Conservation (phyloP, 2,329 filamentous ascomycete species). For the Pestalotiopsis sp. region DNA sequence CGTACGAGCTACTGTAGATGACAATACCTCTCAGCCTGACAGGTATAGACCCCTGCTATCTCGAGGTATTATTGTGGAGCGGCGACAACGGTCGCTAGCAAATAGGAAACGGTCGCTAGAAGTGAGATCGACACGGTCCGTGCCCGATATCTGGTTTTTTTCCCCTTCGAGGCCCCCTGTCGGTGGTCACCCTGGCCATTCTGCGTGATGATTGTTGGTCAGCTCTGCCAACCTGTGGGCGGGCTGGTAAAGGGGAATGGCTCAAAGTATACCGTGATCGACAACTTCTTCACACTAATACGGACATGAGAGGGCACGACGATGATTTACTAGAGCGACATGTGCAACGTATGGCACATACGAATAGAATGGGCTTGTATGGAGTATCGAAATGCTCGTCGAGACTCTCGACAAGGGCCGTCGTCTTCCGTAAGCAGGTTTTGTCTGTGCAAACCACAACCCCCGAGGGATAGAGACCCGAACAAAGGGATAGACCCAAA, state of each 20-base stretch:
- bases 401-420: background rate
- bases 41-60: conserved; percentile 5
- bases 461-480: background rate
- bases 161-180: background rate
- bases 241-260: background rate
- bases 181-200: background rate
- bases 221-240: background rate
- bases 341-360: too few species aligned
- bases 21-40: conserved; percentile 4
- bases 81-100: background rate
- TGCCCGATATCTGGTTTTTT: background rate
- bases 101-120: conserved; percentile 4
- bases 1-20: background rate
- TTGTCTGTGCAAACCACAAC: too few species aligned
- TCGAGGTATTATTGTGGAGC: conserved; percentile 1
- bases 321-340: too few species aligned
- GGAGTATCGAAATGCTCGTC: background rate
- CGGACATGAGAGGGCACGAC: too few species aligned
- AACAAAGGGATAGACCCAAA: background rate
- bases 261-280: conserved; percentile 1
- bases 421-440: too few species aligned
- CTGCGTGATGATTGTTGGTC: background rate
- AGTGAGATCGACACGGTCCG: conserved; percentile 5
- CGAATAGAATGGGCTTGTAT: too few species aligned
- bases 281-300: too few species aligned